These are phyloP conservation scores for Scalesia atractyloides DNA, from an alignment of 129 eudicot genomes.

Conservation along the genomic window DNA sequence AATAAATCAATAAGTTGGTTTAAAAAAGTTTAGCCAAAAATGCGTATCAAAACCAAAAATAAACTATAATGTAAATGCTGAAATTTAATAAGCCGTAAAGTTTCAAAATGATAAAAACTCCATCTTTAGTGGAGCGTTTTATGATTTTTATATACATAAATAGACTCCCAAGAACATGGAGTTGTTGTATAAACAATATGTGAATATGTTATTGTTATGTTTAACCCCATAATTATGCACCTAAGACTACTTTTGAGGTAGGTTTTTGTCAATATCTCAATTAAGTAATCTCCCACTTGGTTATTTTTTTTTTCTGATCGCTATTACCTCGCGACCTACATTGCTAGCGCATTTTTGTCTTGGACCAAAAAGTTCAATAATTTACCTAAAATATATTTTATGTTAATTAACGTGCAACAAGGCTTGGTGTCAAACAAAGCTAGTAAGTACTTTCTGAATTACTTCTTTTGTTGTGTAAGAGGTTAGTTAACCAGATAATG, in stretches of 20 bases:
- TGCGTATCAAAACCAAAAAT: neutral
- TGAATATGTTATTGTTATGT: constrained; percentile 15
- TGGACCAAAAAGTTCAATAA: constrained; percentile 11
- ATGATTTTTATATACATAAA: neutral
- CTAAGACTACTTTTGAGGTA: constrained; percentile 12
- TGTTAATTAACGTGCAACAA: neutral
- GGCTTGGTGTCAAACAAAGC: constrained; percentile 5
- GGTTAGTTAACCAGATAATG: too few species aligned
- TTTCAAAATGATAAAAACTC: neutral
- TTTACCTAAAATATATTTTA: neutral
- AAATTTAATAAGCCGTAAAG: neutral
- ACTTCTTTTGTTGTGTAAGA: too few species aligned
- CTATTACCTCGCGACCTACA: neutral
- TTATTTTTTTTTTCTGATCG: constrained; percentile 21
- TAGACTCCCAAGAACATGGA: constrained; percentile 33
- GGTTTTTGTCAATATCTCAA: constrained; percentile 10
- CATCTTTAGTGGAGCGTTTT: neutral
- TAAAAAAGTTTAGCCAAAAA: too few species aligned
- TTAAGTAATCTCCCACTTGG: constrained; percentile 32
- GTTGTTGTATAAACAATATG: constrained; percentile 26
- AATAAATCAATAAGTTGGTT: too few species aligned
- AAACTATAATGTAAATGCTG: neutral
- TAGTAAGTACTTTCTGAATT: too few species aligned
- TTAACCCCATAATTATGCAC: constrained; percentile 31
- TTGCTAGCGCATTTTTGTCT: constrained; percentile 2